phyloP scores from a whole-genome alignment of 805 yeast genomes.

The Candida maesae region DNA sequence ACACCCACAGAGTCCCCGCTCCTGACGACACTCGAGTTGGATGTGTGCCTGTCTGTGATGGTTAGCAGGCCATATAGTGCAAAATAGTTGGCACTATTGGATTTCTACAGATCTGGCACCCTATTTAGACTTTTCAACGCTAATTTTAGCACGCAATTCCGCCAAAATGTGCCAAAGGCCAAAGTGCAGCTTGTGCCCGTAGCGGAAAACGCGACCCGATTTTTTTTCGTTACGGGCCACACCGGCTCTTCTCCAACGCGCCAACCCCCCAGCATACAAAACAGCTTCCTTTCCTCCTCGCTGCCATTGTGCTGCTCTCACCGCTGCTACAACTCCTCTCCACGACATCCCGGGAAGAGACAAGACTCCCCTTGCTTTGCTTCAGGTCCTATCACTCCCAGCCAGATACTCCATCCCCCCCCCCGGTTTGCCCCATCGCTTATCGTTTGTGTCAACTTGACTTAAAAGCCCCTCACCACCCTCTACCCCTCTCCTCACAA shows the following conservation, averaged over 20 bases:
- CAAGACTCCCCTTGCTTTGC: slow-evolving; percentile 1
- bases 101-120: too few relatives aligned
- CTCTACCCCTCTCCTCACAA: slow-evolving; percentile 1
- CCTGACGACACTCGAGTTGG: too few relatives aligned
- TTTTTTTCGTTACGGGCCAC: not conserved
- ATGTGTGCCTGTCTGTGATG: too few relatives aligned
- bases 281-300: not conserved
- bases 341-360: slow-evolving; percentile 8
- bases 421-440: not conserved
- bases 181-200: not conserved
- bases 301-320: not conserved
- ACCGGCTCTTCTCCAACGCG: not conserved
- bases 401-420: not conserved
- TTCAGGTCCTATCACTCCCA: too few relatives aligned
- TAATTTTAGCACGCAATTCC: too few relatives aligned
- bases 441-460: not conserved
- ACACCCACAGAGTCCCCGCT: not conserved
- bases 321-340: not conserved
- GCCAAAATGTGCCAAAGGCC: not conserved
- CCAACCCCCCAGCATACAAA: not conserved
- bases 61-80: too few relatives aligned
- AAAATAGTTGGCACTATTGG: too few relatives aligned
- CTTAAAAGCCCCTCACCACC: not conserved
- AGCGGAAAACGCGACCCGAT: not conserved
- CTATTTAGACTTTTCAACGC: too few relatives aligned